These are phyloP conservation scores for Infundibulicybe gibba DNA, from an alignment of 768 basidiomycete species.

Conservation along the genomic window DNA sequence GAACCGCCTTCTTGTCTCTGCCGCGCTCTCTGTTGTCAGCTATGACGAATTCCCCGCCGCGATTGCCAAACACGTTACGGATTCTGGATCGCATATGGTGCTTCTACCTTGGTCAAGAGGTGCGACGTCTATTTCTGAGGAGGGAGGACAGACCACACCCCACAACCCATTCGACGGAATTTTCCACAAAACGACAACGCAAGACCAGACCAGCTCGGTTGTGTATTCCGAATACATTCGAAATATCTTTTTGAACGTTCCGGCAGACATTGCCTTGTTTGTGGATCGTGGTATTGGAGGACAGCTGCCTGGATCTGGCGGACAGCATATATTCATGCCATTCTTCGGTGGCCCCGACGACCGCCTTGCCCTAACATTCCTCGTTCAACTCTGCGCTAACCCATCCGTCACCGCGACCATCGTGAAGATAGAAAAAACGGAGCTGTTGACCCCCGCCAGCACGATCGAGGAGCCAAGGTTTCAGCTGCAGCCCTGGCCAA, in stretches of 20 bases:
- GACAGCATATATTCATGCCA: constrained; percentile 73
- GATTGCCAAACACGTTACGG: constrained; percentile 57
- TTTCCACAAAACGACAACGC: constrained; percentile 52
- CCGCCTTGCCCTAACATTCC: constrained; percentile 75
- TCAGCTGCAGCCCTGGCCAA: constrained; percentile 7
- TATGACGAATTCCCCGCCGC: constrained; percentile 67
- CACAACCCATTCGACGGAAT: constrained; percentile 76
- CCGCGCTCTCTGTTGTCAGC: constrained; percentile 74
- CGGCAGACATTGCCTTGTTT: constrained; percentile 80
- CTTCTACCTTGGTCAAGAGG: constrained; percentile 81
- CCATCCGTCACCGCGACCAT: constrained; percentile 67
- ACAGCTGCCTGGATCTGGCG: constrained; percentile 17
- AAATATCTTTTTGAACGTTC: constrained; percentile 68
- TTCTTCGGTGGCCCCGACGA: constrained; percentile 97
- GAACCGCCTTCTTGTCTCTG: constrained; percentile 60
- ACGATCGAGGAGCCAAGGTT: constrained; percentile 22
- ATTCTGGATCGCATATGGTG: constrained; percentile 65
- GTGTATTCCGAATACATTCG: constrained; percentile 85
- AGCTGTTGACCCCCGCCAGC: constrained; percentile 25
- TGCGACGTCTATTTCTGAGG: constrained; percentile 17
- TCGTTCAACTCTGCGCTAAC: constrained; percentile 73
- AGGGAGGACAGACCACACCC: constrained; percentile 22
- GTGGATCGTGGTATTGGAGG: constrained; percentile 63
- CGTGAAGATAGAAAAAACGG: constrained; percentile 53
- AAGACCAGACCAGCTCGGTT: constrained; percentile 49